phyloP scores from a whole-genome alignment of 495 filamentous ascomycete species.

The Penicillium riverlandense region DNA sequence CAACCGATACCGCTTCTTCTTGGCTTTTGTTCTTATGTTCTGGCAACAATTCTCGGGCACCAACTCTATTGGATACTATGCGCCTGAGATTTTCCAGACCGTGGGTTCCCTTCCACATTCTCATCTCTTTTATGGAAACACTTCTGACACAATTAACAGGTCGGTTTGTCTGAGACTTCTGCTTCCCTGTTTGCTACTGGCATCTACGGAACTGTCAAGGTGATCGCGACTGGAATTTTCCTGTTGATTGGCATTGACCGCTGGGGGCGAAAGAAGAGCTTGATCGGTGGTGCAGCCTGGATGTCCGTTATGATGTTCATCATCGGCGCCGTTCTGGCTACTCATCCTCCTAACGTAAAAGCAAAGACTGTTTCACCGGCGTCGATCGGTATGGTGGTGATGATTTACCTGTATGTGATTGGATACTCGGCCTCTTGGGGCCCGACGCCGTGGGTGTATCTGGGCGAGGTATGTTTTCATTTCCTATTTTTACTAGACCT shows the following conservation, averaged over 20 bases:
- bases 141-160: not conserved
- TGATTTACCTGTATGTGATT: conserved; percentile 50
- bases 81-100: conserved; percentile 41
- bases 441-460: conserved; percentile 45
- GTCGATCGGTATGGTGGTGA: conserved; percentile 42
- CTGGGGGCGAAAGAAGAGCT: conserved; percentile 56
- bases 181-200: conserved; percentile 44
- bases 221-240: conserved; percentile 52
- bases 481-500: not conserved
- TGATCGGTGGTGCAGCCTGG: conserved; percentile 63
- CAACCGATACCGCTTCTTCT: conserved; percentile 36
- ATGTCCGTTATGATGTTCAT: conserved; percentile 68
- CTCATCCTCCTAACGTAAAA: conserved; percentile 30
- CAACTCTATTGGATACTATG: conserved; percentile 45
- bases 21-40: conserved; percentile 41
- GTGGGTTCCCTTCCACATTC: not conserved
- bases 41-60: conserved; percentile 49
- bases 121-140: too few relatives aligned
- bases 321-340: conserved; percentile 60
- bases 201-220: conserved; percentile 47
- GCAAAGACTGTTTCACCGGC: conserved; percentile 23
- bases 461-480: conserved; percentile 31
- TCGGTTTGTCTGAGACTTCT: conserved; percentile 37
- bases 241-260: conserved; percentile 62
- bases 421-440: conserved; percentile 37